Evolutionary conservation across 2,329 filamentous ascomycete genomes (phyloP), one percentile per base, ranked within the genome.

Genomic region (Ascochyta koolunga): DNA sequence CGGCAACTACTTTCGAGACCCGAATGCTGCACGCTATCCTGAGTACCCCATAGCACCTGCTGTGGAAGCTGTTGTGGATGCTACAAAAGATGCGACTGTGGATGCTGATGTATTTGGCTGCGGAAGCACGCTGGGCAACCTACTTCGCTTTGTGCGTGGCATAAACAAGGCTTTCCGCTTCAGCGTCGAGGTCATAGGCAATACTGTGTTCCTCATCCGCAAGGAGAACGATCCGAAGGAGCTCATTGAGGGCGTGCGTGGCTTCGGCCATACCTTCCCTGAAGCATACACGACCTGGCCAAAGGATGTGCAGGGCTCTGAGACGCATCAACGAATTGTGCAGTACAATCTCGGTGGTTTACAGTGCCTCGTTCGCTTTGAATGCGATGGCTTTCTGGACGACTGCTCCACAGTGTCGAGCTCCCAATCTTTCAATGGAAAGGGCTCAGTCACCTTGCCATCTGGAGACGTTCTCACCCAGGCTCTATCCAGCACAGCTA

Each of bases 261-360:
- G 88, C 0, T 89, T 79, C 60, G 87, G 87, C 0, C 86, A 90
- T 60, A 80, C 83, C 0, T 90, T 91, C 59, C 85, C 85, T 0
- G 85, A 89, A 41, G 78, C 78, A 1, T 86, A 89, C 63, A 90
- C 88, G 15, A 29, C 27, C 27, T 29, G 27, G 27, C 27, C 27
- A 29, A 29, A 29, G 11, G 27, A 11, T 29, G 27, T 29, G 27
- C 27, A 29, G 11, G 27, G 27, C 27, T 29, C 27, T 29, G 27
- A 29, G 27, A 29, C 27, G 9, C 27, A 89, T 55, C 86, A 89
- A 64, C 77, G 86, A 1, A 61, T 89, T 4, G 61, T 89, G 0
- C 70, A 73, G 1, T 89, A 89, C 56, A 54, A 72, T 0, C 83
- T 90, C 60, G 84, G 76, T 0, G 80, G 76, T 1, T 61, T 86